A percentile compares a stretch with the other conserved stretches of the same genome.
Evolutionary conservation across 371 early-diverging fungal species (phyloP).

Genomic region (Mucor circinelloides): DNA sequence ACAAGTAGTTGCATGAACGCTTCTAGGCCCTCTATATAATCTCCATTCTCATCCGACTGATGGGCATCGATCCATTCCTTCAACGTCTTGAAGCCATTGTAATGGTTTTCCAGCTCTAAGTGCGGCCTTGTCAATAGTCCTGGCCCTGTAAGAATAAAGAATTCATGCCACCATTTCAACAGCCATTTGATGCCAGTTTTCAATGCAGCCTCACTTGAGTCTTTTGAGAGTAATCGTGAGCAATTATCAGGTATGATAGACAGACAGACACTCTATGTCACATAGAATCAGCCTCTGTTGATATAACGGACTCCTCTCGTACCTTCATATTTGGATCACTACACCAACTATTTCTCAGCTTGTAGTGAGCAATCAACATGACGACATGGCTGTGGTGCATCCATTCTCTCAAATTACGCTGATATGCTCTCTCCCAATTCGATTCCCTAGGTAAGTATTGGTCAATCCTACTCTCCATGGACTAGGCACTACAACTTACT

Average conservation of each 20-base stretch:
- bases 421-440: constrained; percentile 33
- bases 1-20: constrained; percentile 29
- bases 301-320: not conserved
- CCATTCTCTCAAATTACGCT: constrained; percentile 41
- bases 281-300: not conserved
- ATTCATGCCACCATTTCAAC: constrained; percentile 60
- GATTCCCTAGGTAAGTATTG: constrained; percentile 24
- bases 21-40: constrained; percentile 20
- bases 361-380: constrained; percentile 38
- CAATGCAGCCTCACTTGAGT: constrained; percentile 18
- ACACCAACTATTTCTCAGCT: constrained; percentile 48
- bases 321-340: constrained; percentile 33
- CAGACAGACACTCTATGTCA: constrained; percentile 27
- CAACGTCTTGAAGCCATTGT: not conserved
- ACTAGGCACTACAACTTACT: constrained; percentile 16
- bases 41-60: constrained; percentile 17
- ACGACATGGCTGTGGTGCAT: constrained; percentile 45
- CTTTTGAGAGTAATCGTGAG: constrained; percentile 11
- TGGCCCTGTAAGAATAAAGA: constrained; percentile 49
- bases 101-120: constrained; percentile 26
- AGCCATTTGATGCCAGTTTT: constrained; percentile 44
- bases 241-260: constrained; percentile 39
- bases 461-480: not conserved
- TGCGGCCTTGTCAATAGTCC: constrained; percentile 44
- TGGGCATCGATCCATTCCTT: not conserved